Base-by-base conservation (phyloP, 2,329 filamentous ascomycete species). In the Arthrobotrys pseudoclavata region DNA sequence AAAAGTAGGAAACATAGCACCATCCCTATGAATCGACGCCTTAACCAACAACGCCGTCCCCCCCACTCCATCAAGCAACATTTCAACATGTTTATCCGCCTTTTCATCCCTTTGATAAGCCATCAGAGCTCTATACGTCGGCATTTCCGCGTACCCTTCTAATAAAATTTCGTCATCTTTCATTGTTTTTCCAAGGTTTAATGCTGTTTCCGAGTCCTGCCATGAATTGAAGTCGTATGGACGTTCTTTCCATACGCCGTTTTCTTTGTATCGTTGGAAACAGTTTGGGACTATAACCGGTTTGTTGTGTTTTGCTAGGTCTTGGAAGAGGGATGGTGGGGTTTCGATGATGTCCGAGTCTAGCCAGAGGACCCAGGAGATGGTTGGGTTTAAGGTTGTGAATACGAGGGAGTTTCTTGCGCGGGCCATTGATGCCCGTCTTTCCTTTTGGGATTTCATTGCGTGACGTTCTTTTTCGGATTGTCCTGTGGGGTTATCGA, bases 211-310 rank as follows among this genome's bases (percentile, higher is more conserved):
- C 82, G 92, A 97, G 83, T 99, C 96, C 82, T 95, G 90, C 96
- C 96, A 99, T 83, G 92, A 97, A 86, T 99, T 99, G 87, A 91
- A 98, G 85, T 99, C 96, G 84, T 99, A 99, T 0, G 94, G 90
- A 3, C 96, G 89, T 82, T 89, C 88, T 79, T 89, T 87, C 82
- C 91, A 91, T 63, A 88, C 90, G 13, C 91, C 87, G 0, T 86
- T 81, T 79, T 97, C 91, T 55, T 88, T 88, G 85, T 89, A 98
- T 79, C 91, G 87, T 85, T 99, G 96, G 87, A 92, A 97, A 86
- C 95, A 98, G 83, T 99, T 99, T 63, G 96, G 93, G 0, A 94
- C 94, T 69, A 98, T 92, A 79, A 99, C 89, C n/a, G 93, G 88
- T 84, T 96, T 93, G 84, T 98, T 89, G 84, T 96, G 93, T 7